Conservation (phyloP, 139 green algal species). For the Haematococcus lacustris region DNA sequence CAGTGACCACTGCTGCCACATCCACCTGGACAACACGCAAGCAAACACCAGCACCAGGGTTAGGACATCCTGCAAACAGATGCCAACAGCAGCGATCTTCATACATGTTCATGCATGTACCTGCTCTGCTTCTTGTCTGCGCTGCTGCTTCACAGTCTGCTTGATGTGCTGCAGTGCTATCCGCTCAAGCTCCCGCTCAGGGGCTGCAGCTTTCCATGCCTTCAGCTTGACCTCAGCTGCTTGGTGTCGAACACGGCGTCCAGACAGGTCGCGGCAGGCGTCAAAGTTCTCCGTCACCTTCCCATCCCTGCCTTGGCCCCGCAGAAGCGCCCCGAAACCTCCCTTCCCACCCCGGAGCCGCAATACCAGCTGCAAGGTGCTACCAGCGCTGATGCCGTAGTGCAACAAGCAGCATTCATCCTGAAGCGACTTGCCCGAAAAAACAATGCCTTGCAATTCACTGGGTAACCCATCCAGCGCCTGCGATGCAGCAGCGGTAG, state of each 20-base stretch:
- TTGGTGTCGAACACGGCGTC: slow-evolving; percentile 62
- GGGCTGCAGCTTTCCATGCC: slow-evolving; percentile 65
- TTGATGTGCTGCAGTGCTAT: slow-evolving; percentile 69
- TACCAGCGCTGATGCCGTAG: slow-evolving; percentile 12
- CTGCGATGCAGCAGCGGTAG: too few species aligned
- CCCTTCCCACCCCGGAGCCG: slow-evolving; percentile 74
- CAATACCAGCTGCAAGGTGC: slow-evolving; percentile 45
- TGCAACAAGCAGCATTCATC: slow-evolving; percentile 17
- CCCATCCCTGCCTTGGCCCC: slow-evolving; percentile 73
- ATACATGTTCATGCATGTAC: too few species aligned
- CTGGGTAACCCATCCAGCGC: too few species aligned
- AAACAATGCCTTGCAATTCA: slow-evolving; percentile 10
- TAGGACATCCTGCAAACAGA: neutral
- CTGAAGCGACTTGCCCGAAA: slow-evolving; percentile 10
- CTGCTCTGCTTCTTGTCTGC: slow-evolving; percentile 36
- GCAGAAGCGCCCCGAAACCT: slow-evolving; percentile 88
- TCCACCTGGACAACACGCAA: slow-evolving; percentile 35
- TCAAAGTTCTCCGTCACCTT: slow-evolving; percentile 88
- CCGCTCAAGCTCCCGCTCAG: slow-evolving; percentile 79
- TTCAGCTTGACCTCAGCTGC: slow-evolving; percentile 74
- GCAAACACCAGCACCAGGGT: slow-evolving; percentile 10
- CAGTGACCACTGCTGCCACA: slow-evolving; percentile 27
- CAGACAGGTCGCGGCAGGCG: slow-evolving; percentile 84
- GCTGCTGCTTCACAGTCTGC: slow-evolving; percentile 40
- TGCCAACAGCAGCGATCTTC: too few species aligned